Evolutionary conservation across 345 rosid genomes (phyloP), one percentile per base, ranked within the genome.

Genomic region (Pistacia vera): DNA sequence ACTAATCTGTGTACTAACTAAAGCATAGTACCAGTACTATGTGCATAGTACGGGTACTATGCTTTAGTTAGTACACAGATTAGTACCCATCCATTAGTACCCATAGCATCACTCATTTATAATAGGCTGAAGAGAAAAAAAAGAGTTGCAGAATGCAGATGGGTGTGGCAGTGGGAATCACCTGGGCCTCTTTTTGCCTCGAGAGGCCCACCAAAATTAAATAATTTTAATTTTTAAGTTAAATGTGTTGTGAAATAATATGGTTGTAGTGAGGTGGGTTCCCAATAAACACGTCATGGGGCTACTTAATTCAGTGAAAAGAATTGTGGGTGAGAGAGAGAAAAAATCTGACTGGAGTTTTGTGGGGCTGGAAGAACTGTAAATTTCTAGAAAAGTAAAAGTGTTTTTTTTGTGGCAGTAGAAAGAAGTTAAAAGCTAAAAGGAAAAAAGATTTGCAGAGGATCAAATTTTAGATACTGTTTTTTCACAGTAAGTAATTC

Each of bases 151-250:
- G 59, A 48, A 71, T 36, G 85, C 78, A 78, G 81, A 82, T 35
- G 84, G 83, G 83, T 82, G 86, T 85, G 88, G 90, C 89, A 88
- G 89, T 83, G 88, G 81, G 85, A 75, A 84, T 80, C 81, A 75
- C 88, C 85, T 82, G 90, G 91, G 87, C 87, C 88, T 79, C 70
- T 75, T 62, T 75, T 72, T 70, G 88, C 82, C 83, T 83, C 83
- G 81, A 63, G 44, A 83, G 85, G 81, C 92, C 88, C 91, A 87
- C 86, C 81, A 77, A 59, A 46, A 49, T 58, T 17, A 66, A 12
- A 9, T 38, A 11, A 16, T 5, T 51, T 57, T 72, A 30, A 35
- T 58, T n/a, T 41, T 14, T 16, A 54, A 52, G 8, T 11, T 11
- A 52, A 14, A 54, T 16, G 6, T 4, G 16, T 54, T 12, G 57